Evolutionary conservation across 176 grass and related monocot species (phyloP), one percentile per base, ranked within the genome.

Genomic region (Pontederia crassipes): DNA sequence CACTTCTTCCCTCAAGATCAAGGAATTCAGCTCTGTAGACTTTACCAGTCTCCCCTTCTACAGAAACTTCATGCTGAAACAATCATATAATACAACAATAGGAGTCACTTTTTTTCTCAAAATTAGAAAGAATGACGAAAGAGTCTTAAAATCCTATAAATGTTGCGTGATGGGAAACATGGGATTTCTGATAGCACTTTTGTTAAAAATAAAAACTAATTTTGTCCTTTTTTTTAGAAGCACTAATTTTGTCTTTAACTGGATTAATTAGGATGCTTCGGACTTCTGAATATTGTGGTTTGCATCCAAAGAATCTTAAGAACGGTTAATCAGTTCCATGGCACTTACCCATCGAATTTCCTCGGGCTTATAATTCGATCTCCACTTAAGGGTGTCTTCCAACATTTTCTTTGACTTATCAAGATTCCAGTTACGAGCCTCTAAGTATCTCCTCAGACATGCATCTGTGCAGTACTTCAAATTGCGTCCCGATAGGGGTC

Each of bases 31-130:
- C 87, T 76, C 67, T 81, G 53, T 91, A 97, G 45, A 85, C 45
- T 72, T 88, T 97, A 46, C 92, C 87, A 9, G 87, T 91, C 80
- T 97, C 92, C 20, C 78, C 71, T 74, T 97, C 87, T 4, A 79
- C 10, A 2, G 87, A 83, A 70, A 97, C 64, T 52, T 91, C 76
- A 51, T 62, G 65, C 87, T 97, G 54, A 67, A 71, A 80, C n/a
- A 17, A 57, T 49, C 57, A 47, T 64, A 46, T 1, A 0, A 74
- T 58, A 35, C 15, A 0, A 10, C 49, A 64, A 59, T 54, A 40
- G 60, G 58, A 8, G 15, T 16, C 12, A 56, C 56, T 12, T 55
- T 17, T 64, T 61, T 13, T 20, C 8, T n/a, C 48, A 40, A 16
- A 24, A 11, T 20, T 72, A 18, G 48, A 52, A 71, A 0, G 28